These are phyloP conservation scores for Plasmodium falciparum DNA, from an alignment of 169 alveolate genomes.

Conservation along the genomic window DNA sequence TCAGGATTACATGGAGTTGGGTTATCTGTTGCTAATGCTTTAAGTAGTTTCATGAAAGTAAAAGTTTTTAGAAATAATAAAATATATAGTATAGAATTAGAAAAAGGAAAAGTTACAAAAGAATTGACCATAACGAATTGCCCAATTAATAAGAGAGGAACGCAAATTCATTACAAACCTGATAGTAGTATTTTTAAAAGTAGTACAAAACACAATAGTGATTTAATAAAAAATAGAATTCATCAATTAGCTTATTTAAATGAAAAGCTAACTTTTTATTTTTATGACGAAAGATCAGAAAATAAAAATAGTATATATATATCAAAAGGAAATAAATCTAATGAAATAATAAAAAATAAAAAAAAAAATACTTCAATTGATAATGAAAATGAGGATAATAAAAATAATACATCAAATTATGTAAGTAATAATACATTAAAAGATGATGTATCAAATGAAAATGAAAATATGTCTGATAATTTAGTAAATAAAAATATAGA, in stretches of 20 bases:
- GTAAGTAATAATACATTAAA: background rate
- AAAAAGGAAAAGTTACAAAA: slow-evolving; percentile 78
- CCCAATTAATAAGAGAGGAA: slow-evolving; percentile 63
- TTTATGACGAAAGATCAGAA: slow-evolving; percentile 67
- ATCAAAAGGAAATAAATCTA: background rate
- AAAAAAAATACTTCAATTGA: background rate
- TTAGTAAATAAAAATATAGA: background rate
- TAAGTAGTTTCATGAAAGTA: slow-evolving; percentile 82
- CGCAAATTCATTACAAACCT: slow-evolving; percentile 72
- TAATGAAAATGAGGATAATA: slow-evolving; percentile 5
- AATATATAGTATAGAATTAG: slow-evolving; percentile 80
- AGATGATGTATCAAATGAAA: background rate
- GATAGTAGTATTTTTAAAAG: slow-evolving; percentile 73
- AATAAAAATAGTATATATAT: background rate
- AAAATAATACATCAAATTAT: background rate
- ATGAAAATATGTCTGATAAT: background rate
- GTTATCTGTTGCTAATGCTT: slow-evolving; percentile 87
- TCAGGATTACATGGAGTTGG: slow-evolving; percentile 92
- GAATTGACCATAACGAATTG: slow-evolving; percentile 65
- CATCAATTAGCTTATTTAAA: slow-evolving; percentile 76
- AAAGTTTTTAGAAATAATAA: slow-evolving; percentile 81
- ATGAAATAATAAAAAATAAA: background rate
- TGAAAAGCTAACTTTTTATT: slow-evolving; percentile 52
- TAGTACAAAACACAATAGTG: slow-evolving; percentile 47
- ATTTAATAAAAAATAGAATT: slow-evolving; percentile 45